Percentiles rank a stretch among this genome's conserved stretches.
Evolutionary conservation across 495 filamentous ascomycete genomes (phyloP).

Genomic region (Oidiodendron maius): DNA sequence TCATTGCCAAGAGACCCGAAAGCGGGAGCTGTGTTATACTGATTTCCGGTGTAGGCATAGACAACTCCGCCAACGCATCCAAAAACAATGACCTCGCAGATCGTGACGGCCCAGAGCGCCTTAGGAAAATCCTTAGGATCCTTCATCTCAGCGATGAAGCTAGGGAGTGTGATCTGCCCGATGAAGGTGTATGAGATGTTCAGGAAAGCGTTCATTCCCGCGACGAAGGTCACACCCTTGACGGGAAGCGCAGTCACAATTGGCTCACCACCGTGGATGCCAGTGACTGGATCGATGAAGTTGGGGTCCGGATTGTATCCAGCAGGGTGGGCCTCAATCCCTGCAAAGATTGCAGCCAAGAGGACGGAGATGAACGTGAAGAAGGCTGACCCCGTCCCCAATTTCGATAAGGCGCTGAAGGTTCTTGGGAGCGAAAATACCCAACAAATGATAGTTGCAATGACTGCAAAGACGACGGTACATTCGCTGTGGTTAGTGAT

Average conservation of each 20-base stretch:
- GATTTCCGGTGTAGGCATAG: slow-evolving; percentile 76
- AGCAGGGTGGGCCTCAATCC: slow-evolving; percentile 61
- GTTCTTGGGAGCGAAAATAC: slow-evolving; percentile 76
- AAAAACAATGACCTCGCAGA: slow-evolving; percentile 78
- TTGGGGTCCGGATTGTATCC: slow-evolving; percentile 44
- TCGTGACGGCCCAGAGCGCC: slow-evolving; percentile 80
- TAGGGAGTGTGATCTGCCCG: slow-evolving; percentile 84
- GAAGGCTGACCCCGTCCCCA: slow-evolving; percentile 69
- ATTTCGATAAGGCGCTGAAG: slow-evolving; percentile 67
- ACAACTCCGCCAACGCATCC: slow-evolving; percentile 67
- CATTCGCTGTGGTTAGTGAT: slow-evolving; percentile 61
- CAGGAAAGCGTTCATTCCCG: slow-evolving; percentile 74
- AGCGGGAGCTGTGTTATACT: slow-evolving; percentile 76
- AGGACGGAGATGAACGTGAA: slow-evolving; percentile 85
- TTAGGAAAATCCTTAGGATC: slow-evolving; percentile 84
- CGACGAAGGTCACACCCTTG: slow-evolving; percentile 70
- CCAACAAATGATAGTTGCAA: slow-evolving; percentile 65
- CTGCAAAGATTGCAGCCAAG: slow-evolving; percentile 72
- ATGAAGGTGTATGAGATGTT: slow-evolving; percentile 94
- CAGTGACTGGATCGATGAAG: slow-evolving; percentile 30
- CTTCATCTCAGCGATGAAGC: slow-evolving; percentile 90
- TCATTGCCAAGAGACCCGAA: slow-evolving; percentile 72
- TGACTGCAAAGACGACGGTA: slow-evolving; percentile 67
- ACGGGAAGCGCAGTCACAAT: slow-evolving; percentile 58
- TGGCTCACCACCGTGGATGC: slow-evolving; percentile 45